Evolutionary conservation across 306 rosid species (phyloP), one percentile per base, ranked within the genome.

Genomic region (Lotus japonicus): DNA sequence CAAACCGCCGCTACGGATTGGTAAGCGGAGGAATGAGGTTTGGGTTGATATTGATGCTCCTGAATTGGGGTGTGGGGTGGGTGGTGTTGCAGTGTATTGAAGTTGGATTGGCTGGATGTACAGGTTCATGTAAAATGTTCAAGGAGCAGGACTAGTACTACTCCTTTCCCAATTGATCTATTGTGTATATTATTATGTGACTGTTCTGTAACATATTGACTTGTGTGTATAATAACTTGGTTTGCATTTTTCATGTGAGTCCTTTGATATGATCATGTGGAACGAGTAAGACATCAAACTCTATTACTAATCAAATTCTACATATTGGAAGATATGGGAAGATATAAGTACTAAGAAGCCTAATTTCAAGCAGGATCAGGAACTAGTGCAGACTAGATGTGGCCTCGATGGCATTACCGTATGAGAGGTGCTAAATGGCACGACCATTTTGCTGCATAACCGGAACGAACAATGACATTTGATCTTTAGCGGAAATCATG

Each of bases 31-130:
- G 14, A 92, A 89, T 62, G 95, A 89, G 78, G 89, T 92, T 59
- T 89, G 96, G 98, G 92, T 84, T 9, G 96, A 85, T 15, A 12
- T 89, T 39, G 57, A 72, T 68, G 81, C 86, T 9, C 77, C 85
- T 36, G 70, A 79, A 2, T 46, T 83, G 1, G 92, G 75, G 2
- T 80, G 84, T 53, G 33, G 72, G 6, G 50, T 33, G 9, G 54
- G 57, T 68, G 74, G 5, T 35, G 64, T 60, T 65, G 86, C 90
- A 23, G 15, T 84, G 1, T 84, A 75, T 67, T 86, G 81, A 84
- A 35, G n/a, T 19, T 31, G 42, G 42, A 1, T 61, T 3, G 11
- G 28, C 7, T 18, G 18, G 1, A 12, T 43, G 14, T 45, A 13
- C 69, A 21, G 54, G 23, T 63, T 7, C 21, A 10, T 62, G 5